A percentile compares a stretch with the other conserved stretches of the same genome.
These are phyloP conservation scores for Cetraspora pellucida DNA, from an alignment of 192 early-diverging fungal genomes.

Conservation along the genomic window DNA sequence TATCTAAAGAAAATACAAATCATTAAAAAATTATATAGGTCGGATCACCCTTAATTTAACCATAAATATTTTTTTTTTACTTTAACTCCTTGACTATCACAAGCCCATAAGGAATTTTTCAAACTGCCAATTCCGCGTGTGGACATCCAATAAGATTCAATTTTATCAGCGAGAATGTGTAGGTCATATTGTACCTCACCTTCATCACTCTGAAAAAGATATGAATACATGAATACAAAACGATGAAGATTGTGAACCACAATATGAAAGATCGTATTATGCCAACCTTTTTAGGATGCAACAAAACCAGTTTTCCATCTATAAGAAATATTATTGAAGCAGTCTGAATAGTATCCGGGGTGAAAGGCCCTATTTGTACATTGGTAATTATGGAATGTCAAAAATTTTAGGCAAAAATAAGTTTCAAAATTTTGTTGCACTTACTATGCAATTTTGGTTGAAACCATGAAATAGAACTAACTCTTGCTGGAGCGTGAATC, in stretches of 20 bases:
- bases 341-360: conserved; percentile 45
- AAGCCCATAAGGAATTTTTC: conserved; percentile 70
- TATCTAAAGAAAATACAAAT: not conserved
- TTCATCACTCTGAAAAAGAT: conserved; percentile 39
- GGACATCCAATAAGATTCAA: conserved; percentile 80
- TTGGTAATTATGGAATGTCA: not conserved
- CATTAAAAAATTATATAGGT: not conserved
- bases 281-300: conserved; percentile 55
- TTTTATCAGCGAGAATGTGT: conserved; percentile 55
- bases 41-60: conserved; percentile 6
- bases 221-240: not conserved
- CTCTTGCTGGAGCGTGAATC: conserved; percentile 46
- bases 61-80: conserved; percentile 40
- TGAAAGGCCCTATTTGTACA: conserved; percentile 37
- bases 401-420: not conserved
- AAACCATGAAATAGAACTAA: conserved; percentile 58
- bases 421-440: not conserved
- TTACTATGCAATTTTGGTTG: conserved; percentile 39
- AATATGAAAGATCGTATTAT: conserved; percentile 7
- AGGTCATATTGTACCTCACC: conserved; percentile 52
- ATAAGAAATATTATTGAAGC: conserved; percentile 68
- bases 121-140: conserved; percentile 56
- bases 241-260: conserved; percentile 14
- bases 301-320: conserved; percentile 66
- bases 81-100: conserved; percentile 66